Evolutionary conservation across 225 moss, liverwort and hornwort species (phyloP).

Genomic region (Anthoceros angustus): DNA sequence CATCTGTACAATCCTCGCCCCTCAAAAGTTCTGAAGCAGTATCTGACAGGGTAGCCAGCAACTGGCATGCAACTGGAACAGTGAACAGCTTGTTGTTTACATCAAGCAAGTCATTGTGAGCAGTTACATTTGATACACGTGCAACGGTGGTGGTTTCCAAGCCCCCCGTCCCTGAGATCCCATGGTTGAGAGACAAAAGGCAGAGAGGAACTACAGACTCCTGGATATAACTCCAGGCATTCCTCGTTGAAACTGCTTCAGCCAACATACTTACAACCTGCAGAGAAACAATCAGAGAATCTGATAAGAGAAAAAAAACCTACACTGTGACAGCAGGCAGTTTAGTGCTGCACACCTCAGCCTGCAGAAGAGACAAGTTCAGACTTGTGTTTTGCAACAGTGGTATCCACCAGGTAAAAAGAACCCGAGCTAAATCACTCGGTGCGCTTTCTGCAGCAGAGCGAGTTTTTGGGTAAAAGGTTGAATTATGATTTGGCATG

Average conservation of each 20-base stretch:
- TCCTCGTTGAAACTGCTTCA: conserved; percentile 11
- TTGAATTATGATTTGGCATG: not conserved
- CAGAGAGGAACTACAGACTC: conserved; percentile 17
- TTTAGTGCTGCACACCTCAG: conserved; percentile 1
- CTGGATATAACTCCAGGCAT: conserved; percentile 27
- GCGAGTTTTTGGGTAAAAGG: not conserved
- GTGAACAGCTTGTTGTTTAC: conserved; percentile 13
- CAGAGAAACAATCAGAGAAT: not conserved
- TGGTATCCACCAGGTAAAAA: not conserved
- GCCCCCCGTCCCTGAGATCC: conserved; percentile 4
- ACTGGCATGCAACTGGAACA: conserved; percentile 36
- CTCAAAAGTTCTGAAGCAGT: conserved; percentile 24
- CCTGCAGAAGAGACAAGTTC: not conserved
- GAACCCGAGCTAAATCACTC: not conserved
- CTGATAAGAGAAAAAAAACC: not conserved
- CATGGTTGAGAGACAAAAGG: conserved; percentile 13
- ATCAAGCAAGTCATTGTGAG: not conserved
- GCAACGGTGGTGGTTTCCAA: conserved; percentile 10
- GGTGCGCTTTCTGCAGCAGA: not conserved
- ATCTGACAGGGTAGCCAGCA: conserved; percentile 35
- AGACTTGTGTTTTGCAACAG: not conserved
- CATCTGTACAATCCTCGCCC: not conserved
- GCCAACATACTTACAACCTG: conserved; percentile 30
- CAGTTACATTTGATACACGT: not conserved
- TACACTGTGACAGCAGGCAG: conserved; percentile 5